A percentile compares a stretch with the other conserved stretches of the same genome.
Conservation (phyloP, 805 yeast species). For the Metschnikowia arizonensis region DNA sequence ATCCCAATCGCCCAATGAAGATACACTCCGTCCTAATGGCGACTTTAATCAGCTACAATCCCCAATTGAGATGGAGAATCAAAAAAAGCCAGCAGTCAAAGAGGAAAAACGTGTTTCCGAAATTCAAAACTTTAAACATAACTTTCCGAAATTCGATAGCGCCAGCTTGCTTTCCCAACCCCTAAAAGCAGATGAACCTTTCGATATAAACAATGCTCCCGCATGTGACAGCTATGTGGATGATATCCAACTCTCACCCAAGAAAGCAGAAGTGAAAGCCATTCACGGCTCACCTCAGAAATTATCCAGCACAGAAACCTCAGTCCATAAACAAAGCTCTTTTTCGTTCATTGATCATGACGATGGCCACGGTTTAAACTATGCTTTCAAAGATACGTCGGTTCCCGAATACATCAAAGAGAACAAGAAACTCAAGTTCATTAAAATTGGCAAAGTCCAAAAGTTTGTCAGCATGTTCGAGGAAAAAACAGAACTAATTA, state of each 20-base stretch:
- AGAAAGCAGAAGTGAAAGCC: background rate
- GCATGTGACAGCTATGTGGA: background rate
- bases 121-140: slow-evolving; percentile 28
- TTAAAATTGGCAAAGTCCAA: slow-evolving; percentile 45
- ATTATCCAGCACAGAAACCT: background rate
- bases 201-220: background rate
- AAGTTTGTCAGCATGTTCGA: slow-evolving; percentile 43
- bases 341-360: slow-evolving; percentile 25
- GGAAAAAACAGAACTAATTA: slow-evolving; percentile 23
- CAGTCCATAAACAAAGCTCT: slow-evolving; percentile 14
- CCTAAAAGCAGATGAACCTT: background rate
- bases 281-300: slow-evolving; percentile 1
- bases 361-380: slow-evolving; percentile 28
- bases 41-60: background rate
- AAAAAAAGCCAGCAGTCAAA: background rate
- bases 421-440: slow-evolving; percentile 41
- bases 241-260: slow-evolving; percentile 1
- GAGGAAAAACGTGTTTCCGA: slow-evolving; percentile 22
- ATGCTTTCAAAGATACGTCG: slow-evolving; percentile 26
- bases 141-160: slow-evolving; percentile 8
- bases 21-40: background rate
- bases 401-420: slow-evolving; percentile 36
- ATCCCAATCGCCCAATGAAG: background rate
- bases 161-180: background rate
- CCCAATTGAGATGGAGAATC: slow-evolving; percentile 1